Percentiles rank a stretch among this genome's conserved stretches.
phyloP scores from a whole-genome alignment of 1,284 basidiomycete species.

The Ganoderma sp. region DNA sequence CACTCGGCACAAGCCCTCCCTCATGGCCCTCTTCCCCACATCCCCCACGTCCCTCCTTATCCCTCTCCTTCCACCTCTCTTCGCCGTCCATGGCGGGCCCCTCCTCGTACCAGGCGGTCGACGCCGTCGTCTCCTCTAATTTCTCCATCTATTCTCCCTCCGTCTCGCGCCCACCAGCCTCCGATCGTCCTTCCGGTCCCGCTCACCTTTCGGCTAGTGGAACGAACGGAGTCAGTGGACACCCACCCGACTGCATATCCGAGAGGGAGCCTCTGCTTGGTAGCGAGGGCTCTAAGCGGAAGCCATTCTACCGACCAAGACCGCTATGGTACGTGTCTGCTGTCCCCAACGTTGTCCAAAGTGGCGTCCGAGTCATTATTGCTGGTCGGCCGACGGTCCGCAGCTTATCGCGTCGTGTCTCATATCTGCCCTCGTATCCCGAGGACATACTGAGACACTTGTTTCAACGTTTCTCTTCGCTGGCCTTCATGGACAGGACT shows the following conservation, averaged over 20 bases:
- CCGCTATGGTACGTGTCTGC: slow-evolving; percentile 59
- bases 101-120: slow-evolving; percentile 35
- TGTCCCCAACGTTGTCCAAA: slow-evolving; percentile 1
- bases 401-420: slow-evolving; percentile 10
- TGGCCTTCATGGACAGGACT: neutral
- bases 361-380: neutral
- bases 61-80: slow-evolving; percentile 17
- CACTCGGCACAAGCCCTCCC: slow-evolving; percentile 9
- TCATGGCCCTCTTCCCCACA: slow-evolving; percentile 9
- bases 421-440: slow-evolving; percentile 1
- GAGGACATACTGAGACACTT: neutral
- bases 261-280: slow-evolving; percentile 45
- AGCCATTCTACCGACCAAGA: slow-evolving; percentile 70
- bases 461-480: neutral
- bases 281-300: slow-evolving; percentile 43
- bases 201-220: slow-evolving; percentile 5
- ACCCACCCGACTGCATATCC: slow-evolving; percentile 18
- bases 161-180: slow-evolving; percentile 34
- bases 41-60: slow-evolving; percentile 11
- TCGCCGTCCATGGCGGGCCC: slow-evolving; percentile 31
- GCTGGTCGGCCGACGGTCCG: slow-evolving; percentile 13
- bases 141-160: slow-evolving; percentile 36
- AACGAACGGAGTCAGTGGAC: slow-evolving; percentile 14
- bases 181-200: slow-evolving; percentile 8
- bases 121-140: slow-evolving; percentile 37